These are phyloP conservation scores for Selaginella moellendorffii DNA, from an alignment of 75 land plant genomes.

Conservation along the genomic window DNA sequence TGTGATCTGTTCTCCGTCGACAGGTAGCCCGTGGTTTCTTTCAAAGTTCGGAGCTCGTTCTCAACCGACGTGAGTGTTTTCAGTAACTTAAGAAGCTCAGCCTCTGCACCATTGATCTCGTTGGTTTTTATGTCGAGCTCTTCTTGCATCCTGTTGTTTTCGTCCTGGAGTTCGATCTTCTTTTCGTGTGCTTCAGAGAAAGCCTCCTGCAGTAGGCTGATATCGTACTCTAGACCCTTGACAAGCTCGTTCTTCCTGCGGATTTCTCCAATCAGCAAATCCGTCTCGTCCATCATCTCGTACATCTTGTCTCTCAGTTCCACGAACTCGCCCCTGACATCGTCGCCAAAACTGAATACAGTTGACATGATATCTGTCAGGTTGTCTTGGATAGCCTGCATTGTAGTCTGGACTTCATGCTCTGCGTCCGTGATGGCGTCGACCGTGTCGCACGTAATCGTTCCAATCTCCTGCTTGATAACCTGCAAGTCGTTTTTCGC, in stretches of 20 bases:
- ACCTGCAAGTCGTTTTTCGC: background rate
- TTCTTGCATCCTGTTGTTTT: constrained; percentile 1
- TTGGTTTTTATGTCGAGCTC: constrained; percentile 1
- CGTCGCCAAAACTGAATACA: background rate
- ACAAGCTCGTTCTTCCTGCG: constrained; percentile 51
- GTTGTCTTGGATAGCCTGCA: background rate
- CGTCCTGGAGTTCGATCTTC: constrained; percentile 28
- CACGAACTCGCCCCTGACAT: background rate
- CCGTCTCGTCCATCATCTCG: background rate
- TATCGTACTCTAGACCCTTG: constrained; percentile 51
- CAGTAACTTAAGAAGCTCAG: background rate
- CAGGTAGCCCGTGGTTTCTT: background rate
- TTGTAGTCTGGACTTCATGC: background rate
- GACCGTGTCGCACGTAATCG: background rate
- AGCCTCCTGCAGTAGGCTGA: constrained; percentile 74
- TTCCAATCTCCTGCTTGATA: background rate
- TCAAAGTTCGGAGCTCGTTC: background rate
- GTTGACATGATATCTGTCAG: background rate
- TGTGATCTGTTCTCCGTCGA: background rate
- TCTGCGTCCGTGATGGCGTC: background rate
- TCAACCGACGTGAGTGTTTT: background rate
- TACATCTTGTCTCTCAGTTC: background rate
- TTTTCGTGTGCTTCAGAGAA: constrained; percentile 37
- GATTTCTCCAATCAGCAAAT: background rate
- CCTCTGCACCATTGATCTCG: background rate